Base-by-base conservation (phyloP, 495 filamentous ascomycete genomes). In the Penicillium canescens region DNA sequence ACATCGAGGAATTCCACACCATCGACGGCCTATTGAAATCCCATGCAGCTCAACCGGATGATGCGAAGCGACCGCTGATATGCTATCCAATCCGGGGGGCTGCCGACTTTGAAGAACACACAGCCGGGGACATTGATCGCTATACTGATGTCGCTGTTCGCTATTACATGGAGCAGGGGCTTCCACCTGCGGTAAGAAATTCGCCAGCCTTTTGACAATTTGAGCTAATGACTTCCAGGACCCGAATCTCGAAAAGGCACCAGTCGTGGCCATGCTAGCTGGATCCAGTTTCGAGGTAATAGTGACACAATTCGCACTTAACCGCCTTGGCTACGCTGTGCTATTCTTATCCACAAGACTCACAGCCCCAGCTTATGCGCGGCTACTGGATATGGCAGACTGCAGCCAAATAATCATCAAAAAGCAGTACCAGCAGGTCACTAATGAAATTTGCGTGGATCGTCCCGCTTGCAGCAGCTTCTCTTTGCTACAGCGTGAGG, bases 271-370 rank as follows among this genome's bases (percentile, higher is more conserved):
- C 3, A 54, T 85, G 13, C 70, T 84, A 2, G 78, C 73, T 13
- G 59, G 66, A 31, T 83, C 81, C 13, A 78, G 80, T 53, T 62
- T 86, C 24, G 80, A 83, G 40, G 83, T 79, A 48, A 59, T 80
- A 6, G 41, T 84, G 34, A 72, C 79, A 2, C 68, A 82, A 9
- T 80, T 83, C 41, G 82, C 81, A 2, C 61, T 86, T 12, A 74
- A 74, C 31, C 76, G 83, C 4, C 67, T 84, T 2, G 83, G 82
- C 14, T 82, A 78, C 58, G 78, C 78, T 6, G 69, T 77, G 20
- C 66, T 86, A 11, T 73, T 81, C 18, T 57, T 86, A 6, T 86
- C 83, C 0, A 81, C 80, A 16, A 78, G 83, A 12, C 67, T 86
- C 24, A 73, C 77, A 26, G 69, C 71, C 0, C 62, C 65, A 16